phyloP scores from a whole-genome alignment of 2,329 filamentous ascomycete species.

The Venturia asperata region DNA sequence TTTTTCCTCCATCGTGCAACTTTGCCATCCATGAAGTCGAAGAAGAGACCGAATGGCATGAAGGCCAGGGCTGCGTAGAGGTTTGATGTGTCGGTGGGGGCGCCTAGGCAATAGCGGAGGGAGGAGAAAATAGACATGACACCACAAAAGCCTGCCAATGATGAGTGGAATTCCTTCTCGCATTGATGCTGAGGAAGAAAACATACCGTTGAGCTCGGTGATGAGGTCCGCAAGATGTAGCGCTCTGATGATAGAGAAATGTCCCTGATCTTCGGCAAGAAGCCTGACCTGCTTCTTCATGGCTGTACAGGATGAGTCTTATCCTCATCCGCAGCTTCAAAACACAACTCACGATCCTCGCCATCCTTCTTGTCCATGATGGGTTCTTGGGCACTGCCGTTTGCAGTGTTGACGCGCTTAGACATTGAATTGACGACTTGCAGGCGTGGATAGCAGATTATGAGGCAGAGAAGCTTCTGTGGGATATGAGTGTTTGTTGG shows the following conservation, averaged over 20 bases:
- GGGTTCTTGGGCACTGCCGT: constrained; percentile 11
- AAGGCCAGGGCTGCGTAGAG: constrained; percentile 78
- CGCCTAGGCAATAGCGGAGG: constrained; percentile 79
- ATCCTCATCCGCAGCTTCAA: no score
- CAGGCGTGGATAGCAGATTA: background rate
- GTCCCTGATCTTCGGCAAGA: constrained; percentile 60
- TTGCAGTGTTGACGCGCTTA: constrained; percentile 3
- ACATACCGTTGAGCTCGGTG: constrained; percentile 65
- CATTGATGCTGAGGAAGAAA: background rate
- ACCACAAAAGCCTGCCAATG: constrained; percentile 63
- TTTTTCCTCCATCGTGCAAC: constrained; percentile 95
- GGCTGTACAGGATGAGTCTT: constrained; percentile 35
- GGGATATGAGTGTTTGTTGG: background rate
- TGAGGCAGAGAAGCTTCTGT: background rate
- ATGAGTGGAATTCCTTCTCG: background rate
- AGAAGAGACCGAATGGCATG: constrained; percentile 90
- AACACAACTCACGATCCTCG: constrained; percentile 1
- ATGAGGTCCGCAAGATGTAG: constrained; percentile 79
- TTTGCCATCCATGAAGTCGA: constrained; percentile 96
- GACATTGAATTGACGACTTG: background rate
- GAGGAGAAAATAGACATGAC: constrained; percentile 95
- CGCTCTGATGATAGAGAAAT: constrained; percentile 55
- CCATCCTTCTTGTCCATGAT: constrained; percentile 13
- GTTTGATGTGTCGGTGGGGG: constrained; percentile 55
- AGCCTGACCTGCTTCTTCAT: constrained; percentile 71